These are phyloP conservation scores for Pseudogymnoascus sp. DNA, from an alignment of 2,329 filamentous ascomycete species.

Conservation along the genomic window DNA sequence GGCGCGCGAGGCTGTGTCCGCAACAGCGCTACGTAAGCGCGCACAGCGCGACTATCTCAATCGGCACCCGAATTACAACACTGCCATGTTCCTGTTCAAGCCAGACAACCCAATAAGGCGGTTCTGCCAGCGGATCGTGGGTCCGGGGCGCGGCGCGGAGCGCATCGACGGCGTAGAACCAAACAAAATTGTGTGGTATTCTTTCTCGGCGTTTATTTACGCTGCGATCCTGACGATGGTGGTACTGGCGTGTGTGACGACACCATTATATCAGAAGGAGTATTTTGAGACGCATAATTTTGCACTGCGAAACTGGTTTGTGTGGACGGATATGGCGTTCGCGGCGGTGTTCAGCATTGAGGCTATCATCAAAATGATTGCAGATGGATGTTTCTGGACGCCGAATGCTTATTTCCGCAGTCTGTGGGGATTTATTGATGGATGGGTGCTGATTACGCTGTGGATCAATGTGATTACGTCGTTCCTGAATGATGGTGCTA, in stretches of 20 bases:
- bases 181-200: conserved; percentile 84
- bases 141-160: conserved; percentile 78
- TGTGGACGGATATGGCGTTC: conserved; percentile 88
- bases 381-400: conserved; percentile 92
- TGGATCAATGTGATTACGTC: conserved; percentile 92
- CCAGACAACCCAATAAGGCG: conserved; percentile 71
- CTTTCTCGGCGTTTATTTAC: conserved; percentile 90
- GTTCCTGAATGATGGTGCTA: conserved; percentile 70
- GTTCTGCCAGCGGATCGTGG: conserved; percentile 82
- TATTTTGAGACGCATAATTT: conserved; percentile 61
- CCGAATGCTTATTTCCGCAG: conserved; percentile 95
- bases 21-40: conserved; percentile 72
- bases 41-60: conserved; percentile 86
- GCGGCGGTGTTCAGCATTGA: conserved; percentile 80
- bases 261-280: conserved; percentile 84
- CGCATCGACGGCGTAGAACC: conserved; percentile 86
- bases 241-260: conserved; percentile 88
- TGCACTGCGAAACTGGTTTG: conserved; percentile 77
- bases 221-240: conserved; percentile 95
- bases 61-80: conserved; percentile 86
- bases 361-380: conserved; percentile 84
- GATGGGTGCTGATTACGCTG: conserved; percentile 79
- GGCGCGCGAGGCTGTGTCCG: conserved; percentile 82
- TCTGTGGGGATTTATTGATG: conserved; percentile 95
- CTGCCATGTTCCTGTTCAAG: conserved; percentile 78